Conservation (phyloP, 2,329 filamentous ascomycete species). For the Sarocladium oryzae region DNA sequence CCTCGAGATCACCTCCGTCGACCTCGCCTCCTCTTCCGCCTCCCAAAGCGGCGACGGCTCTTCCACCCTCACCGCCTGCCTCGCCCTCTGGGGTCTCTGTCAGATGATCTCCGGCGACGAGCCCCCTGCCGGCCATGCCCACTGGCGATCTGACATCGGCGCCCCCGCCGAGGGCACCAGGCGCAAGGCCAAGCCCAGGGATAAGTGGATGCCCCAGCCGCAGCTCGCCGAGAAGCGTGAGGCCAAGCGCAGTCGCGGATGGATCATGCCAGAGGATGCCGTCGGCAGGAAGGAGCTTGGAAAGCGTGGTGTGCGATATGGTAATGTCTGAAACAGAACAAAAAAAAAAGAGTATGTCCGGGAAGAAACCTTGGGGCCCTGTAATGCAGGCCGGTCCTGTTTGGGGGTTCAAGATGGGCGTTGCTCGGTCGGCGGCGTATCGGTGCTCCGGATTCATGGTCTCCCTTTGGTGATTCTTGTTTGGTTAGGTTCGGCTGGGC, state of each 20-base stretch:
- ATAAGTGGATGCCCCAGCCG: constrained; percentile 69
- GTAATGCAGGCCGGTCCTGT: constrained; percentile 4
- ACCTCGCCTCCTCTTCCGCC: constrained; percentile 39
- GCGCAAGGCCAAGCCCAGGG: constrained; percentile 61
- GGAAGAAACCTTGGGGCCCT: not conserved
- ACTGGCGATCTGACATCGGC: constrained; percentile 67
- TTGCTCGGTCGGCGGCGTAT: too few relatives aligned
- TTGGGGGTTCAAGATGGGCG: not conserved
- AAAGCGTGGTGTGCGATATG: constrained; percentile 56
- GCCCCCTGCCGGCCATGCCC: constrained; percentile 45
- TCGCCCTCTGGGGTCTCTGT: constrained; percentile 74
- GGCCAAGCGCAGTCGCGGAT: constrained; percentile 66
- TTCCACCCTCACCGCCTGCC: constrained; percentile 55
- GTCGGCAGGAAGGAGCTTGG: constrained; percentile 67
- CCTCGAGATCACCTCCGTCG: constrained; percentile 64
- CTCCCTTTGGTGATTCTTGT: not conserved
- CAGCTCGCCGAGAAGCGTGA: constrained; percentile 70
- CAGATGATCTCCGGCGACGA: constrained; percentile 60
- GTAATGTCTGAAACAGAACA: constrained; percentile 18
- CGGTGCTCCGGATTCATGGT: too few relatives aligned
- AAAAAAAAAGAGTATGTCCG: too few relatives aligned
- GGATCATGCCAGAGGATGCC: constrained; percentile 70
- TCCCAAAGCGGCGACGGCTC: constrained; percentile 9
- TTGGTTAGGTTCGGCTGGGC: too few relatives aligned
- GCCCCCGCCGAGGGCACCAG: constrained; percentile 67